phyloP scores from a whole-genome alignment of 805 yeast species.

The Ogataea neopini region DNA sequence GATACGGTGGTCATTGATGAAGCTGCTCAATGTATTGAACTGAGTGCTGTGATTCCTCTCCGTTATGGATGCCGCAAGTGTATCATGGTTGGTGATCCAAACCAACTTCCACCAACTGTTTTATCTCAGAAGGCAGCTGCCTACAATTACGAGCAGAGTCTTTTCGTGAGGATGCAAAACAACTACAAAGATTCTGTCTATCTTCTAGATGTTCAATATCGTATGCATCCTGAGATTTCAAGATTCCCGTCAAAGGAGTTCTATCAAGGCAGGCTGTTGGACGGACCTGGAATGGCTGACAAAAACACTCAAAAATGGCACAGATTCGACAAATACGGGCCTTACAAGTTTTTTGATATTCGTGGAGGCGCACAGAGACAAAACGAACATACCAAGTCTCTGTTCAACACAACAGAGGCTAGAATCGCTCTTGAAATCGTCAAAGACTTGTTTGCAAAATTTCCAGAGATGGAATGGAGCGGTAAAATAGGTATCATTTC shows the following conservation, averaged over 20 bases:
- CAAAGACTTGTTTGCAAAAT: constrained; percentile 48
- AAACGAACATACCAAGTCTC: constrained; percentile 65
- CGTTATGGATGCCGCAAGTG: constrained; percentile 88
- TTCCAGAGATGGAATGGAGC: constrained; percentile 53
- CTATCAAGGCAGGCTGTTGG: constrained; percentile 68
- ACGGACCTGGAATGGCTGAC: constrained; percentile 73
- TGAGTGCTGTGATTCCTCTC: constrained; percentile 88
- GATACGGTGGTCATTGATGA: constrained; percentile 94
- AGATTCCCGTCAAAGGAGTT: constrained; percentile 83
- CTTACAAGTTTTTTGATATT: constrained; percentile 78
- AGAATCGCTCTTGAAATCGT: constrained; percentile 68
- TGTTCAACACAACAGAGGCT: constrained; percentile 72
- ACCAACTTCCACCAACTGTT: constrained; percentile 96
- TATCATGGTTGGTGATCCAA: constrained; percentile 98
- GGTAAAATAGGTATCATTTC: constrained; percentile 89
- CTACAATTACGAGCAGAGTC: constrained; percentile 80
- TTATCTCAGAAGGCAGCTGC: constrained; percentile 84
- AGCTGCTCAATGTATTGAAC: constrained; percentile 95
- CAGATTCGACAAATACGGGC: constrained; percentile 50
- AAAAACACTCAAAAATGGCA: constrained; percentile 80
- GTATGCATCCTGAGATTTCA: constrained; percentile 96
- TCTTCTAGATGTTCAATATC: constrained; percentile 86
- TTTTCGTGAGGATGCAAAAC: constrained; percentile 90
- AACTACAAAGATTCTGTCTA: constrained; percentile 61
- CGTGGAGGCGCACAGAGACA: constrained; percentile 60